Percentiles rank a stretch among this genome's conserved stretches.
Evolutionary conservation across 371 early-diverging fungal species (phyloP).

Genomic region (Nosema muscidifuracis): DNA sequence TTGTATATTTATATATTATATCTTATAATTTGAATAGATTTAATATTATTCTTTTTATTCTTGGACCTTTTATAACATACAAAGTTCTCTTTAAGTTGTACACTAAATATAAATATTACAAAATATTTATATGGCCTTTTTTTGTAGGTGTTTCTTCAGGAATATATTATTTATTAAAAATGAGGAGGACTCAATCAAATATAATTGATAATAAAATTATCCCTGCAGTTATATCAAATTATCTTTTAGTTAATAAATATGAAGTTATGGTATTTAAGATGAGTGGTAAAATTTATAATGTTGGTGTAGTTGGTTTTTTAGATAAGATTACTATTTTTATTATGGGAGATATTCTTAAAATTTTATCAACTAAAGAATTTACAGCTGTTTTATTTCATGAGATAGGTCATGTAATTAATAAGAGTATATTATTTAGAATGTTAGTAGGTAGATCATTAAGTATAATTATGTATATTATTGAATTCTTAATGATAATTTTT

Average conservation of each 20-base stretch:
- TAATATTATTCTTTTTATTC: neutral
- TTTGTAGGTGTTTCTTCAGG: neutral
- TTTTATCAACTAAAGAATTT: neutral
- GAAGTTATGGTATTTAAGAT: neutral
- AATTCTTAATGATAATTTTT: neutral
- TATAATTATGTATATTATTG: neutral
- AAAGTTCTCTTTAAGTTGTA: neutral
- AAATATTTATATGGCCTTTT: neutral
- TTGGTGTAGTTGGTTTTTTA: neutral
- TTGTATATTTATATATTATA: neutral
- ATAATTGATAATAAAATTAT: neutral
- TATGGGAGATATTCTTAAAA: neutral
- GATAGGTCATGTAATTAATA: conserved; percentile 18
- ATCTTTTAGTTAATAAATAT: conserved; percentile 10
- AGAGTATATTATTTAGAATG: conserved; percentile 5
- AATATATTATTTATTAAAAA: neutral
- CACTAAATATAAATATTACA: neutral
- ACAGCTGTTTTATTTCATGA: conserved; percentile 12
- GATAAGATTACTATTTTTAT: neutral
- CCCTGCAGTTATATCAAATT: neutral
- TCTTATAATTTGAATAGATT: neutral
- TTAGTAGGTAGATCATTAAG: neutral
- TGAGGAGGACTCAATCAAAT: neutral
- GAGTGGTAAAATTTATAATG: neutral
- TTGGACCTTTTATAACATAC: neutral